phyloP scores from a whole-genome alignment of 306 rosid genomes.

The Pyrus betulifolia region DNA sequence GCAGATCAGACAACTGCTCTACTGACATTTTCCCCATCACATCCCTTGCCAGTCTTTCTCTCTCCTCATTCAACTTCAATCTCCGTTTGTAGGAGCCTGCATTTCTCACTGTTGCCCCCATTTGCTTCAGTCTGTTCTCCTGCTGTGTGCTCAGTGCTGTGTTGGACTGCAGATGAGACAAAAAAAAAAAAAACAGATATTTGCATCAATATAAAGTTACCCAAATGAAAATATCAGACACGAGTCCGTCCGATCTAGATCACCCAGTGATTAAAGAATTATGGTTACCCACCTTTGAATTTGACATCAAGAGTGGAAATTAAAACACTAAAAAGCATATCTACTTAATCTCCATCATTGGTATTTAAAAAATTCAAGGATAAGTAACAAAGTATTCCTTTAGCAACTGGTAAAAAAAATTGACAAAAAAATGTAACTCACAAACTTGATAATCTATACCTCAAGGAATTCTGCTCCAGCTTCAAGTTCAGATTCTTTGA shows the following conservation, averaged over 20 bases:
- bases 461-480: conserved; percentile 78
- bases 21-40: conserved; percentile 72
- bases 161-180: conserved; percentile 53
- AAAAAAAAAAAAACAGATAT: background rate
- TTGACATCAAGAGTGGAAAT: too few species aligned
- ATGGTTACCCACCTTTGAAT: too few species aligned
- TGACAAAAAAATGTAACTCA: background rate
- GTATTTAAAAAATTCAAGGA: too few species aligned
- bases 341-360: too few species aligned
- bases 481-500: conserved; percentile 69
- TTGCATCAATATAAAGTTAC: background rate
- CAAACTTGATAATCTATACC: conserved; percentile 22
- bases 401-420: background rate
- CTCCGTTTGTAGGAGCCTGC: conserved; percentile 58
- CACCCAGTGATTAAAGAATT: too few species aligned
- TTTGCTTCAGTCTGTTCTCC: conserved; percentile 76
- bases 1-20: conserved; percentile 67
- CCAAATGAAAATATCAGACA: background rate
- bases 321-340: too few species aligned
- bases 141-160: conserved; percentile 76
- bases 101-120: conserved; percentile 97
- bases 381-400: too few species aligned
- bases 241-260: too few species aligned
- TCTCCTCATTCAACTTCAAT: conserved; percentile 57
- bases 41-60: conserved; percentile 54